Conservation (phyloP, 306 rosid species). For the Vigna radiata region DNA sequence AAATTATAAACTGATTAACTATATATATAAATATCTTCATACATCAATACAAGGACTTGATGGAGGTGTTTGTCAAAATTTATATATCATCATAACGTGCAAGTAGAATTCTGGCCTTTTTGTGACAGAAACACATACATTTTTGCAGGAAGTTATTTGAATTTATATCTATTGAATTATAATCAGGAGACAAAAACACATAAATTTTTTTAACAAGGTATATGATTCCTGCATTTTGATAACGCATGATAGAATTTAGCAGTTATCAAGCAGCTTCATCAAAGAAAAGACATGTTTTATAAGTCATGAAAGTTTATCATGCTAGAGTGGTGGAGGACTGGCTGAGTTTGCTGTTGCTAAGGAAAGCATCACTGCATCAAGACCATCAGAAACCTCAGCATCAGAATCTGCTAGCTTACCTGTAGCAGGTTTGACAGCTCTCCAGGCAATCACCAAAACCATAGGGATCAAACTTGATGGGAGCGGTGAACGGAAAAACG, state of each 20-base stretch:
- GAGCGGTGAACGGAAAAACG: conserved; percentile 53
- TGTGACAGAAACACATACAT: not conserved
- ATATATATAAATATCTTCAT: not conserved
- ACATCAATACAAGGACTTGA: not conserved
- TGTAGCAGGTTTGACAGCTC: conserved; percentile 75
- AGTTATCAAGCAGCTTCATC: not conserved
- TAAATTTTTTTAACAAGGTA: not conserved
- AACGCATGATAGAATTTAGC: conserved; percentile 3
- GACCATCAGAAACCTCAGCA: conserved; percentile 64
- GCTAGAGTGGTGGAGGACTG: conserved; percentile 78
- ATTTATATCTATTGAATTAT: not conserved
- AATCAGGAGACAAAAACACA: not conserved
- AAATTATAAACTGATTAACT: not conserved
- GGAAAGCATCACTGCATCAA: conserved; percentile 56
- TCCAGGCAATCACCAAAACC: conserved; percentile 61
- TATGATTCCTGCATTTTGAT: not conserved
- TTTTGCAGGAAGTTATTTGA: not conserved
- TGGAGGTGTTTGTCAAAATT: not conserved
- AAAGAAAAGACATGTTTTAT: conserved; percentile 1
- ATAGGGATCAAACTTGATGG: conserved; percentile 65
- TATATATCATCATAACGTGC: not conserved
- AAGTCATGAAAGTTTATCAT: conserved; percentile 9
- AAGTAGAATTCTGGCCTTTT: not conserved
- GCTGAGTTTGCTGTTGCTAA: conserved; percentile 67
- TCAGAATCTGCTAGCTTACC: conserved; percentile 66